A percentile compares a stretch with the other conserved stretches of the same genome.
Evolutionary conservation across 2,329 filamentous ascomycete species (phyloP).

Genomic region (Aspergillus tanneri): DNA sequence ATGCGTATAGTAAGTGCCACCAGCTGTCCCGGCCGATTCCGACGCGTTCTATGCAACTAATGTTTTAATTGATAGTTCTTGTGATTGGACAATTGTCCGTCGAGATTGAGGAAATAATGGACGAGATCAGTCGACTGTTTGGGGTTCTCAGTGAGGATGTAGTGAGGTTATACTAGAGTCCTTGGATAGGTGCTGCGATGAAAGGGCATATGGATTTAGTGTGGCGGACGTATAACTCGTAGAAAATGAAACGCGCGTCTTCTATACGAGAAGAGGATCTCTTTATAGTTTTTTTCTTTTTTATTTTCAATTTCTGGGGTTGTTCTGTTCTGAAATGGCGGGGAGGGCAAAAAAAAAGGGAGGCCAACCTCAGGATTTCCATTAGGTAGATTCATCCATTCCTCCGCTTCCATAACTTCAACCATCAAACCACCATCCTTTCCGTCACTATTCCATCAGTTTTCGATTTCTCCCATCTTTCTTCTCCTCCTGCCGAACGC

Average conservation of each 20-base stretch:
- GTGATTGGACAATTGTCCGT: conserved; percentile 61
- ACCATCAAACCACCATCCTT: conserved; percentile 24
- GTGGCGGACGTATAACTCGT: too few species aligned
- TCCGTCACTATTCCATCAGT: conserved; percentile 27
- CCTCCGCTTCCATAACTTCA: conserved; percentile 29
- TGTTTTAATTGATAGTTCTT: conserved; percentile 57
- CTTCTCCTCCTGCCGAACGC: conserved; percentile 9
- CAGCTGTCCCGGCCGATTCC: neutral
- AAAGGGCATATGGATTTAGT: too few species aligned
- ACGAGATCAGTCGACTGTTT: conserved; percentile 59
- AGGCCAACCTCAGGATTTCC: conserved; percentile 16
- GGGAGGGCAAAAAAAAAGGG: conserved; percentile 20
- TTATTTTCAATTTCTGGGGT: neutral
- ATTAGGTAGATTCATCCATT: conserved; percentile 14
- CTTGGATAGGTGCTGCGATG: too few species aligned
- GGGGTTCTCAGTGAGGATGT: conserved; percentile 62
- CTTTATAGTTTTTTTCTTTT: neutral
- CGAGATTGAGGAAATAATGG: conserved; percentile 55
- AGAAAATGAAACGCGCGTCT: too few species aligned
- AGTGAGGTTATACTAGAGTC: conserved; percentile 54
- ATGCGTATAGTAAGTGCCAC: conserved; percentile 70
- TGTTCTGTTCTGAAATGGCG: conserved; percentile 22
- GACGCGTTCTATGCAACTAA: too few species aligned
- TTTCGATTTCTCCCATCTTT: conserved; percentile 12
- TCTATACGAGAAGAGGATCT: too few species aligned